phyloP scores from a whole-genome alignment of 306 rosid genomes.

The Pyrus communis region DNA sequence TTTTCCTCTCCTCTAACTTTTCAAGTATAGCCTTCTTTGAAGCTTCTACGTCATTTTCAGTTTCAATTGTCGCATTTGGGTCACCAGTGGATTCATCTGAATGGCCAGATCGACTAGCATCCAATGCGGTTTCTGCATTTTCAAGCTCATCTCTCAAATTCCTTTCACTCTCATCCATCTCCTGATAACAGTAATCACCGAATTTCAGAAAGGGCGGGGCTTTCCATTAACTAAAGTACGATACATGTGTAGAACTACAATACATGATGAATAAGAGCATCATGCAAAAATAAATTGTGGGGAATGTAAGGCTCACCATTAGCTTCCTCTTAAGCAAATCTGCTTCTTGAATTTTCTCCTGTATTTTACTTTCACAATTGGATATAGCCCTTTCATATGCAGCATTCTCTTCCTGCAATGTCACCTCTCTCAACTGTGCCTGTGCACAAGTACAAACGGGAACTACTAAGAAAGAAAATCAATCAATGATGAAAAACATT shows the following conservation, averaged over 20 bases:
- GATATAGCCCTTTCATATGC: constrained; percentile 59
- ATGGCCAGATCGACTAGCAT: constrained; percentile 18
- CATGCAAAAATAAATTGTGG: neutral
- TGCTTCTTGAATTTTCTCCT: constrained; percentile 61
- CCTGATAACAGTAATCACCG: constrained; percentile 35
- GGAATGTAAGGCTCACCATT: constrained; percentile 34
- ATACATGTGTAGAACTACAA: neutral
- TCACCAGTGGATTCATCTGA: constrained; percentile 32
- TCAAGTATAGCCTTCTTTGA: constrained; percentile 35
- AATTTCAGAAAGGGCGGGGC: neutral
- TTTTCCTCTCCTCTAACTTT: constrained; percentile 63
- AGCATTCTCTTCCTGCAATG: constrained; percentile 69
- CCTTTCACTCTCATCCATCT: constrained; percentile 57
- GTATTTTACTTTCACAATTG: constrained; percentile 54
- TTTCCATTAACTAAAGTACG: neutral
- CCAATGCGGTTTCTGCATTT: constrained; percentile 25
- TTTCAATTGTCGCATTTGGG: constrained; percentile 17
- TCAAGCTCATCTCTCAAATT: constrained; percentile 46
- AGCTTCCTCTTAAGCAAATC: constrained; percentile 42
- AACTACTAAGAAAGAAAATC: neutral
- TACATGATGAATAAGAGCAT: neutral
- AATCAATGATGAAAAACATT: neutral
- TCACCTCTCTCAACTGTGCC: constrained; percentile 80
- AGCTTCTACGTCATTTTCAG: constrained; percentile 38
- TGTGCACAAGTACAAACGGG: constrained; percentile 6